Base-by-base conservation (phyloP, 345 rosid genomes). In the Abelmoschus esculentus region DNA sequence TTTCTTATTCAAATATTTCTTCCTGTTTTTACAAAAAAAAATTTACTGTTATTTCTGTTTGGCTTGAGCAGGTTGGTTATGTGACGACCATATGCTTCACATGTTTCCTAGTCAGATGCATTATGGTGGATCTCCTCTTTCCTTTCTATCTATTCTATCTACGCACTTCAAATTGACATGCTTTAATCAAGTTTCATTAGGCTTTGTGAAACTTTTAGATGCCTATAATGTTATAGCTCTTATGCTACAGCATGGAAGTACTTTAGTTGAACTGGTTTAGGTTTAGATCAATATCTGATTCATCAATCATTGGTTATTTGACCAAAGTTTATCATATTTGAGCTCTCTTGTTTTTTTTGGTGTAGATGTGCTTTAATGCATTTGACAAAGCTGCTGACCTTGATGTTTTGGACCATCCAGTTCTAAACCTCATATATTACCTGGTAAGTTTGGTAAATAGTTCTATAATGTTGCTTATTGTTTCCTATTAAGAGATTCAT, bases 81-180 rank as follows among this genome's bases (percentile, higher is more conserved):
- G 98, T 89, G 73, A 90, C 97, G 58, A 85, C 97, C 47, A 89
- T 93, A 49, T 93, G 98, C 67, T 93, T 89, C 83, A 72, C 85
- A 46, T 90, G 98, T 83, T 93, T 93, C 84, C 90, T 93, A 54
- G 72, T 90, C 81, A 74, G 98, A 81, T 89, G 93, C 77, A 80
- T 89, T 76, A 87, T 93, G 97, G 98, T 93, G 86, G 85, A 76
- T 52, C 59, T 22, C 34, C 62, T 64, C 9, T 32, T 65, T 61
- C 13, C 59, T 19, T 13, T 19, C 64, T 49, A 61, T 19, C 66
- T 70, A 29, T 31, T 12, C 44, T 19, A 42, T 12, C n/a, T 55
- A 9, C 34, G 12, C 13, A 52, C 36, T 49, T 54, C 31, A 14
- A 56, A 22, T 36, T 50, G 12, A 52, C 40, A 76, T 53, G 64